These are phyloP conservation scores for Eleusine indica DNA, from an alignment of 176 grass and related monocot genomes.

Conservation along the genomic window DNA sequence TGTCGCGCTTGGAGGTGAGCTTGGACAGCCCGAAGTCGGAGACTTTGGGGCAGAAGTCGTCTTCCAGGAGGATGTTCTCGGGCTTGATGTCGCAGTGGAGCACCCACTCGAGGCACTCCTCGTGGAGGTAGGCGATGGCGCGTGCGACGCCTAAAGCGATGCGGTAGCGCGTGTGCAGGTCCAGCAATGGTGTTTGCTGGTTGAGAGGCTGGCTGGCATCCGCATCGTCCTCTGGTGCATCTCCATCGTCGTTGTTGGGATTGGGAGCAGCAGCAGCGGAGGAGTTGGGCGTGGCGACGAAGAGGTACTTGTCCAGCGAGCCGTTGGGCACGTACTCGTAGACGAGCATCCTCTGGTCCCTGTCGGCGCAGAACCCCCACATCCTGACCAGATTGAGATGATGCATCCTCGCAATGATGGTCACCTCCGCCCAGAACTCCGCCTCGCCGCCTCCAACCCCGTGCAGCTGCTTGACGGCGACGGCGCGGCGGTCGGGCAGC, in stretches of 20 bases:
- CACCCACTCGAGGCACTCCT: constrained; percentile 98
- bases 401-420: constrained; percentile 94
- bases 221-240: neutral
- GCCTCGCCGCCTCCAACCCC: constrained; percentile 80
- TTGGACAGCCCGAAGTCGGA: constrained; percentile 86
- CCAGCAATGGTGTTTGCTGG: constrained; percentile 30
- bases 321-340: constrained; percentile 97
- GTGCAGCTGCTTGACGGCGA: constrained; percentile 85
- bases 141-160: constrained; percentile 83
- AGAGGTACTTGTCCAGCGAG: constrained; percentile 91
- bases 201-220: neutral
- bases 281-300: neutral
- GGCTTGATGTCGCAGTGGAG: constrained; percentile 88
- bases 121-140: constrained; percentile 89
- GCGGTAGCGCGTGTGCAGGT: constrained; percentile 80
- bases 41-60: constrained; percentile 91
- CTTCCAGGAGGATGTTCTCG: constrained; percentile 79
- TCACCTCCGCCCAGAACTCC: constrained; percentile 97
- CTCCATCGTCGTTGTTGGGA: too few relatives aligned
- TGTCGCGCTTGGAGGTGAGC: constrained; percentile 88
- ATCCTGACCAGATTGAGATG: constrained; percentile 94
- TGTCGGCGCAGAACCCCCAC: constrained; percentile 97
- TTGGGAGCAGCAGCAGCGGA: too few relatives aligned
- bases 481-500: constrained; percentile 72
- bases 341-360: constrained; percentile 86